Percentiles rank a stretch among this genome's conserved stretches.
These are phyloP conservation scores for Raffaelea deltoideospora DNA, from an alignment of 2,329 filamentous ascomycete genomes.

Conservation along the genomic window DNA sequence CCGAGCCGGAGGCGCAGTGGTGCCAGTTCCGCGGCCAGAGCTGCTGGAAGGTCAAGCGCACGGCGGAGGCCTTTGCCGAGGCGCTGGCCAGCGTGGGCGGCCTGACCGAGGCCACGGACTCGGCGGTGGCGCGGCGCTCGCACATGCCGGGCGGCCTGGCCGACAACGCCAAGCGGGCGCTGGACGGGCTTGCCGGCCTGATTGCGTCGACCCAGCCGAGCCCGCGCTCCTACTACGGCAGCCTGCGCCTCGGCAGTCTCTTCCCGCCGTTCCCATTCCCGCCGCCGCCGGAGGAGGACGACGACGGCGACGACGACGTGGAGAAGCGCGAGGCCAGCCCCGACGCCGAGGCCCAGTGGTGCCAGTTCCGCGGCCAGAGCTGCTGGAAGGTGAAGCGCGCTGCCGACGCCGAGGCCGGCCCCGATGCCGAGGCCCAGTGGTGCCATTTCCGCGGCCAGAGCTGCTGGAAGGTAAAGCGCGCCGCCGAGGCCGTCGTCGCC, in stretches of 20 bases:
- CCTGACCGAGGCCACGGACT: not conserved
- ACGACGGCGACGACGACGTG: slow-evolving; percentile 4
- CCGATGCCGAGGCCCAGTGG: slow-evolving; percentile 5
- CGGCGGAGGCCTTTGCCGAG: slow-evolving; percentile 6
- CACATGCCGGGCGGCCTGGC: slow-evolving; percentile 7
- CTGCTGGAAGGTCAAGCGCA: slow-evolving; percentile 11
- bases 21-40: slow-evolving; percentile 7
- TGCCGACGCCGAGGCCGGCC: slow-evolving; percentile 2
- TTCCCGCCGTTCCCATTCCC: slow-evolving; percentile 6
- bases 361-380: slow-evolving; percentile 6
- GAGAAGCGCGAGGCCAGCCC: slow-evolving; percentile 4
- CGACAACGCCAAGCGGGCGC: slow-evolving; percentile 9
- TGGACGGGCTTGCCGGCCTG: slow-evolving; percentile 9
- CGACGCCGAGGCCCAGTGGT: slow-evolving; percentile 5
- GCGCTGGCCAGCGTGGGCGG: slow-evolving; percentile 2
- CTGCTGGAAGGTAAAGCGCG: slow-evolving; percentile 9
- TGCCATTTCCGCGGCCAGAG: slow-evolving; percentile 7
- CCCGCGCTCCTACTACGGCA: slow-evolving; percentile 9
- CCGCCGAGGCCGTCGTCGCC: slow-evolving; percentile 4
- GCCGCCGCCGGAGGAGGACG: not conserved
- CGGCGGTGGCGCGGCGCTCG: slow-evolving; percentile 6
- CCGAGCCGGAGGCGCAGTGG: slow-evolving; percentile 6
- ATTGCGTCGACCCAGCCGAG: slow-evolving; percentile 10
- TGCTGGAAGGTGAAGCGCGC: slow-evolving; percentile 9
- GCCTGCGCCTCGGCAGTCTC: slow-evolving; percentile 8